Percentiles rank a stretch among this genome's conserved stretches.
These are phyloP conservation scores for Volvox carteri DNA, from an alignment of 163 green algal genomes.

Conservation along the genomic window DNA sequence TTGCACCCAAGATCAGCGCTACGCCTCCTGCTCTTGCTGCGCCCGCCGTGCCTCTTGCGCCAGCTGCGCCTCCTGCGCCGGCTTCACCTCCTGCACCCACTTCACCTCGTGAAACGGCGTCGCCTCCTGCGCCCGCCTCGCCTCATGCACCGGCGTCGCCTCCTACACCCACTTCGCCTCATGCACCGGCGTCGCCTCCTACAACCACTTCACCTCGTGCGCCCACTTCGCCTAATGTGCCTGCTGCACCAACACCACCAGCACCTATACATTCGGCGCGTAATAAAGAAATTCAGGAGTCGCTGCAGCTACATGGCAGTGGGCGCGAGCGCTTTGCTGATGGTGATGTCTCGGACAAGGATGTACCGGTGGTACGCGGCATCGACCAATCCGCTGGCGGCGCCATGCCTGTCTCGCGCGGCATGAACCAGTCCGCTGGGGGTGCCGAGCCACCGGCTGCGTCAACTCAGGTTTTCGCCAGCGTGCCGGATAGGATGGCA, in stretches of 20 bases:
- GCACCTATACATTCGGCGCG: too few relatives aligned
- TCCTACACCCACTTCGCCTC: not conserved
- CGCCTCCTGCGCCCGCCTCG: not conserved
- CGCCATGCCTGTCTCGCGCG: not conserved
- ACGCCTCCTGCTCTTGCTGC: not conserved
- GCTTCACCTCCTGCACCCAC: too few relatives aligned
- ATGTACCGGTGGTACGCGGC: not conserved
- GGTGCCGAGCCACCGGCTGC: not conserved
- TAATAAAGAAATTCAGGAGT: too few relatives aligned
- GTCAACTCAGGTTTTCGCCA: not conserved
- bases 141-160: not conserved
- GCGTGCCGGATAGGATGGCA: not conserved
- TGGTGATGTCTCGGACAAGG: too few relatives aligned
- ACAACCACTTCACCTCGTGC: not conserved
- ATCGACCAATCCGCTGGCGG: not conserved
- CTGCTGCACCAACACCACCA: too few relatives aligned
- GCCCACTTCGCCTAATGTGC: too few relatives aligned
- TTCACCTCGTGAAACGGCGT: not conserved
- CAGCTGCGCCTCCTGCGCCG: not conserved
- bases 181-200: not conserved
- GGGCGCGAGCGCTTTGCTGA: too few relatives aligned
- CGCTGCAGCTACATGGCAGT: too few relatives aligned
- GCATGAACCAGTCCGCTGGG: not conserved
- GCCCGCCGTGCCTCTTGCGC: too few relatives aligned
- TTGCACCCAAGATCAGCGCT: not conserved